phyloP scores from a whole-genome alignment of 176 grass and related monocot species.

The Oryza meyeriana region DNA sequence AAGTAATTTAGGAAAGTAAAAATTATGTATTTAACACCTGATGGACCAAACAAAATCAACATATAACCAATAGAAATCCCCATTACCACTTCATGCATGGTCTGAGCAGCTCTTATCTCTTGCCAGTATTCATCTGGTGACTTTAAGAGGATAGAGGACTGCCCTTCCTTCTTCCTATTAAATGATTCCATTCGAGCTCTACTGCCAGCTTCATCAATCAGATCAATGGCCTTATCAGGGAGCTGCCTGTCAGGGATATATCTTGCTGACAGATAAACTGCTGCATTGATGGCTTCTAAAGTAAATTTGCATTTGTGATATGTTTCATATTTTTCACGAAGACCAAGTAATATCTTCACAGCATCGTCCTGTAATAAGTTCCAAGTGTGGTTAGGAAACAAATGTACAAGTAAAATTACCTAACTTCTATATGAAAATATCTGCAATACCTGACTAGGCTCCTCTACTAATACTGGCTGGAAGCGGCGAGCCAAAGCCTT shows the following conservation, averaged over 20 bases:
- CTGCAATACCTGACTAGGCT: conserved; percentile 74
- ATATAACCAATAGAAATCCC: conserved; percentile 3
- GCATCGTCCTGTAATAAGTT: conserved; percentile 75
- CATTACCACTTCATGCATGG: conserved; percentile 89
- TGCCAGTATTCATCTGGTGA: conserved; percentile 96
- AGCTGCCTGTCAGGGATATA: conserved; percentile 94
- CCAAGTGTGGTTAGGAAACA: conserved; percentile 7
- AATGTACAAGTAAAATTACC: neutral
- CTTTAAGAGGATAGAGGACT: conserved; percentile 74
- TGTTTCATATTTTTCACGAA: conserved; percentile 81
- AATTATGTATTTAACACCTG: conserved; percentile 4
- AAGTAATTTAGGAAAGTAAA: conserved; percentile 13
- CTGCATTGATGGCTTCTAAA: conserved; percentile 88
- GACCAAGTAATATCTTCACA: conserved; percentile 79
- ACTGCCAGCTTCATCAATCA: conserved; percentile 98
- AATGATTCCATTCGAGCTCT: conserved; percentile 88
- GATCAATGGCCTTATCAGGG: conserved; percentile 99
- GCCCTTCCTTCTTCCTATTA: conserved; percentile 71
- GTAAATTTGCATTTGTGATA: conserved; percentile 94
- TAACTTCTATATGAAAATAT: conserved; percentile 20
- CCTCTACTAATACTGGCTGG: conserved; percentile 78
- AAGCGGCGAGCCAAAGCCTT: conserved; percentile 96
- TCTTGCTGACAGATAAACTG: conserved; percentile 96
- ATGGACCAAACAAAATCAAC: neutral
- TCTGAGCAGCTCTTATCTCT: conserved; percentile 84